These are phyloP conservation scores for Rhodotorula paludigena DNA, from an alignment of 768 basidiomycete genomes.

Conservation along the genomic window DNA sequence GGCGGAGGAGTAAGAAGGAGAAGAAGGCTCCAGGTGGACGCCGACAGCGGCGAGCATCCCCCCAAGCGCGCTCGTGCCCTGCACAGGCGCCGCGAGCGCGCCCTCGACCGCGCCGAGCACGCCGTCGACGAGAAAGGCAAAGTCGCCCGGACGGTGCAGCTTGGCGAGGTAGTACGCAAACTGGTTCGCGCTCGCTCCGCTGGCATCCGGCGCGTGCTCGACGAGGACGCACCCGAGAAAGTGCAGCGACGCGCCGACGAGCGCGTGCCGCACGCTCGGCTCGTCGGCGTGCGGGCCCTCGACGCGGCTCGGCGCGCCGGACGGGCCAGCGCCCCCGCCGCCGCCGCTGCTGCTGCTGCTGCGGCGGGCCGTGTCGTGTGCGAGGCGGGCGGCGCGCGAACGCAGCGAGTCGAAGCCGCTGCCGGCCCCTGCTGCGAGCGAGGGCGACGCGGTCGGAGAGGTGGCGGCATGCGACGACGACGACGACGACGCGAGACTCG, in stretches of 20 bases:
- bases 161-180: constrained; percentile 91
- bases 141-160: constrained; percentile 87
- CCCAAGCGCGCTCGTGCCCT: too few relatives aligned
- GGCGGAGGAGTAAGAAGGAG: constrained; percentile 21
- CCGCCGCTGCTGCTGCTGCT: constrained; percentile 74
- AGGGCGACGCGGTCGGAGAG: background rate
- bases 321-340: background rate
- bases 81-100: constrained; percentile 5
- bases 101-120: constrained; percentile 46
- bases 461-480: constrained; percentile 54
- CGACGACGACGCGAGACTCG: too few relatives aligned
- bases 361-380: constrained; percentile 14
- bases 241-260: constrained; percentile 72
- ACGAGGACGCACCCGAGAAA: constrained; percentile 69
- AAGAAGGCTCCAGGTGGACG: too few relatives aligned
- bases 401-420: constrained; percentile 15
- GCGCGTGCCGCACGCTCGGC: constrained; percentile 54
- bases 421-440: too few relatives aligned
- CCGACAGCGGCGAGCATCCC: too few relatives aligned
- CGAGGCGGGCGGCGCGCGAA: constrained; percentile 36
- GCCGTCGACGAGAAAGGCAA: constrained; percentile 74
- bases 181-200: constrained; percentile 57
- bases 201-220: constrained; percentile 60
- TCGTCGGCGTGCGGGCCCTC: constrained; percentile 62
- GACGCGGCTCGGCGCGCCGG: constrained; percentile 44